A percentile compares a stretch with the other conserved stretches of the same genome.
phyloP scores from a whole-genome alignment of 2,329 filamentous ascomycete species.

The Phyllosticta ampelicida region DNA sequence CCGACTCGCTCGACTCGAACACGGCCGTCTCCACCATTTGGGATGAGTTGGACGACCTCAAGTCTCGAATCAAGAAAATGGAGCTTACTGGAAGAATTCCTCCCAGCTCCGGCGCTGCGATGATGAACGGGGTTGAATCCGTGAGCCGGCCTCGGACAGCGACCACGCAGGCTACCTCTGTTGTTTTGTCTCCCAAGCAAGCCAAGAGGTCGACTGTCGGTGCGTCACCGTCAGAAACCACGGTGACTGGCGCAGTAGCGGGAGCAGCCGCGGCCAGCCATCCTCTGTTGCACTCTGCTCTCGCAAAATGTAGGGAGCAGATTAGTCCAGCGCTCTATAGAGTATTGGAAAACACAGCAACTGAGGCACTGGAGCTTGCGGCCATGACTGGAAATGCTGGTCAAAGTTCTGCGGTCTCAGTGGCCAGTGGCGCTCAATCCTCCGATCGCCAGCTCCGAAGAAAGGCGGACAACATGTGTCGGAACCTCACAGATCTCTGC shows the following conservation, averaged over 20 bases:
- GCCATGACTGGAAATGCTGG: slow-evolving; percentile 58
- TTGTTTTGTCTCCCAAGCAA: slow-evolving; percentile 64
- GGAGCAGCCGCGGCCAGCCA: slow-evolving; percentile 47
- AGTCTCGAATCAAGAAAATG: slow-evolving; percentile 81
- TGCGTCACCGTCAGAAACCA: slow-evolving; percentile 24
- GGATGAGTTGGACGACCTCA: slow-evolving; percentile 94
- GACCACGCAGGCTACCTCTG: slow-evolving; percentile 64
- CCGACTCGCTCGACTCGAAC: slow-evolving; percentile 79
- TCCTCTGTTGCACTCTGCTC: slow-evolving; percentile 67
- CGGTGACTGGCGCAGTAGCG: slow-evolving; percentile 35
- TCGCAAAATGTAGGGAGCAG: slow-evolving; percentile 64
- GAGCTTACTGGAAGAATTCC: slow-evolving; percentile 85
- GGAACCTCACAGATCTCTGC: slow-evolving; percentile 84
- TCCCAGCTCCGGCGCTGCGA: slow-evolving; percentile 66
- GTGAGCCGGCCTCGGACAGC: slow-evolving; percentile 79
- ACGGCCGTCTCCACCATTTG: slow-evolving; percentile 88
- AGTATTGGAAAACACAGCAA: slow-evolving; percentile 68
- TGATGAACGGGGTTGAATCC: slow-evolving; percentile 31
- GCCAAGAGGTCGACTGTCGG: slow-evolving; percentile 40
- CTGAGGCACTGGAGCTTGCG: slow-evolving; percentile 69
- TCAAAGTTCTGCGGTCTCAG: slow-evolving; percentile 54
- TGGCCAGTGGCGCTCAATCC: slow-evolving; percentile 46
- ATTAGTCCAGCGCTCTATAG: slow-evolving; percentile 63
- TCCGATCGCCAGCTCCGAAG: slow-evolving; percentile 78
- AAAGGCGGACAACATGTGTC: slow-evolving; percentile 87